phyloP scores from a whole-genome alignment of 2,329 filamentous ascomycete species.

The Cladophialophora psammophila region DNA sequence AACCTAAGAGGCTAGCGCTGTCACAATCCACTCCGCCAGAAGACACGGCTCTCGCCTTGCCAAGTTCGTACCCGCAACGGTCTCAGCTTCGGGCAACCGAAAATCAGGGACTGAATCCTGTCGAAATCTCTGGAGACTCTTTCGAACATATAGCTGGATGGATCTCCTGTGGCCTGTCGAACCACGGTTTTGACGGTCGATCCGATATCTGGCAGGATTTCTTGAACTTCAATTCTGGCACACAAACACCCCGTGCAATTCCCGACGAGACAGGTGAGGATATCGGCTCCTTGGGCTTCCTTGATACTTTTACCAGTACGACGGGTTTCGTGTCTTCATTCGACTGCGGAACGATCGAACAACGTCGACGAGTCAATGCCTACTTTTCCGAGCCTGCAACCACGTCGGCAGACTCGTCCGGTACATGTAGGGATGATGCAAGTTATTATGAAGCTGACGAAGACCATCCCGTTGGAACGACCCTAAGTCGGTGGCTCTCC shows the following conservation, averaged over 20 bases:
- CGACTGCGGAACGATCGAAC: conserved; percentile 47
- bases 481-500: conserved; percentile 39
- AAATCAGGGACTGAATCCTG: neutral
- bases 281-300: conserved; percentile 37
- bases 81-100: neutral
- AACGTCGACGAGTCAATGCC: conserved; percentile 43
- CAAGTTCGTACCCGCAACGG: neutral
- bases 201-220: conserved; percentile 22
- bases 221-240: conserved; percentile 11
- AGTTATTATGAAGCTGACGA: neutral
- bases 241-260: neutral
- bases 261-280: neutral
- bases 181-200: conserved; percentile 1
- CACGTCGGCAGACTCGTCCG: conserved; percentile 7
- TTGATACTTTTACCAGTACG: conserved; percentile 49
- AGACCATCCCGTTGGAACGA: neutral
- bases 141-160: conserved; percentile 11
- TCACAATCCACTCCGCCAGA: neutral
- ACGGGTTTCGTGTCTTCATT: conserved; percentile 49
- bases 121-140: neutral
- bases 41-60: neutral
- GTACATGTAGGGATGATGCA: conserved; percentile 1
- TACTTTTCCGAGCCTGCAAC: conserved; percentile 10
- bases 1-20: neutral
- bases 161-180: conserved; percentile 14